Conservation (phyloP, 257 asterid genomes). For the Striga asiatica region DNA sequence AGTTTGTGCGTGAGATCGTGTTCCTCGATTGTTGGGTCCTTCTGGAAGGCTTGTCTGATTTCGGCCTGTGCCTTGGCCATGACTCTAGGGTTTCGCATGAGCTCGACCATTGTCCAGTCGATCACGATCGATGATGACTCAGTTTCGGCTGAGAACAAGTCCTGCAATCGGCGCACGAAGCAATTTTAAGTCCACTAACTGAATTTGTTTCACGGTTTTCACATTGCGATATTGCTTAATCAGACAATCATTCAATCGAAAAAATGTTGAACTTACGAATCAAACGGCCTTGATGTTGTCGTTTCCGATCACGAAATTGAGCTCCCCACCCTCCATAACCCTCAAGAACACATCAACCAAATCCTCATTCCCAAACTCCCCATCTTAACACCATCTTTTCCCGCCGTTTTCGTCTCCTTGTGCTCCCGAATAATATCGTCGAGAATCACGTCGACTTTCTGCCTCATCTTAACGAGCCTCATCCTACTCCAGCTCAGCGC, state of each 20-base stretch:
- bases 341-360: slow-evolving; percentile 18
- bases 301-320: slow-evolving; percentile 14
- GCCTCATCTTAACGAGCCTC: background rate
- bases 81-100: slow-evolving; percentile 6
- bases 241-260: no score
- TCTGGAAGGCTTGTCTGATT: background rate
- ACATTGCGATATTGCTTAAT: no score
- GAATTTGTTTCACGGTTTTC: no score
- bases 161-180: no score
- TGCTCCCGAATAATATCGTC: background rate
- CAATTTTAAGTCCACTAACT: no score
- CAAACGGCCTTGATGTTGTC: slow-evolving; percentile 23
- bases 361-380: slow-evolving; percentile 19
- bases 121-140: slow-evolving; percentile 15
- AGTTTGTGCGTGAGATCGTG: slow-evolving; percentile 5
- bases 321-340: slow-evolving; percentile 5
- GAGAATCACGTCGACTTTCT: background rate
- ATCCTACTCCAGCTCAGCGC: background rate
- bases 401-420: no score
- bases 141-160: slow-evolving; percentile 3
- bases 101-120: slow-evolving; percentile 27
- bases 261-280: slow-evolving; percentile 8
- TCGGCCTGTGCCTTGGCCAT: slow-evolving; percentile 10
- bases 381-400: no score
- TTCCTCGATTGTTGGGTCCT: slow-evolving; percentile 6